These are phyloP conservation scores for Globisporangium radiosum DNA, from an alignment of 352 stramenopile species.

Conservation along the genomic window DNA sequence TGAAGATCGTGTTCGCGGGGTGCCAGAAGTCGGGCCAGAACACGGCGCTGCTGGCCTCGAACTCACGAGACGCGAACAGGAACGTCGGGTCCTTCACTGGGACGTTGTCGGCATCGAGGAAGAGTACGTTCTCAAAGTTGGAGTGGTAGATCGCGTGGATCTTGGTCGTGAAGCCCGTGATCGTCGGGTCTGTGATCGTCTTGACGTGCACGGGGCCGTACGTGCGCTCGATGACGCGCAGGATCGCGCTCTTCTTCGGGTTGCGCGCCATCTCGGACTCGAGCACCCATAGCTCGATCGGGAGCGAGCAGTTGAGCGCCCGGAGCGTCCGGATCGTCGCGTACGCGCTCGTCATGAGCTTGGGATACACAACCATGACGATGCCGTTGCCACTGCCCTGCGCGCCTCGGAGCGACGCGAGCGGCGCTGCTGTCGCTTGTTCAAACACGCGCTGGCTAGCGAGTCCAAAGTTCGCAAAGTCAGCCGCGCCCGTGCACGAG, in stretches of 20 bases:
- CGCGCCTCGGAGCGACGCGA: conserved; percentile 18
- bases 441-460: conserved; percentile 25
- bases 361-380: conserved; percentile 66
- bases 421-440: conserved; percentile 12
- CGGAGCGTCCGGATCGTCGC: conserved; percentile 48
- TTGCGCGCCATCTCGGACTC: conserved; percentile 33
- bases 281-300: conserved; percentile 69
- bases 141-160: conserved; percentile 63
- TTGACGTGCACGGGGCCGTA: conserved; percentile 38
- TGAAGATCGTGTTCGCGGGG: conserved; percentile 63
- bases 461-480: conserved; percentile 65
- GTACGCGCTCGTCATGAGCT: conserved; percentile 63
- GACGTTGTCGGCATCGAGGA: conserved; percentile 68
- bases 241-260: conserved; percentile 17
- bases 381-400: conserved; percentile 41
- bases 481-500: conserved; percentile 40
- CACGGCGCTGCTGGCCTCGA: conserved; percentile 31
- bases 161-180: conserved; percentile 57
- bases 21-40: conserved; percentile 83
- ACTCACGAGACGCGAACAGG: conserved; percentile 50
- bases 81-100: conserved; percentile 57
- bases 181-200: conserved; percentile 35
- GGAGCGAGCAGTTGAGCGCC: conserved; percentile 38
- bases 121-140: conserved; percentile 63
- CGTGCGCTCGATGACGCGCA: conserved; percentile 22